Base-by-base conservation (phyloP, 441 rosid genomes). In the Pelargonium myrrhifolium region DNA sequence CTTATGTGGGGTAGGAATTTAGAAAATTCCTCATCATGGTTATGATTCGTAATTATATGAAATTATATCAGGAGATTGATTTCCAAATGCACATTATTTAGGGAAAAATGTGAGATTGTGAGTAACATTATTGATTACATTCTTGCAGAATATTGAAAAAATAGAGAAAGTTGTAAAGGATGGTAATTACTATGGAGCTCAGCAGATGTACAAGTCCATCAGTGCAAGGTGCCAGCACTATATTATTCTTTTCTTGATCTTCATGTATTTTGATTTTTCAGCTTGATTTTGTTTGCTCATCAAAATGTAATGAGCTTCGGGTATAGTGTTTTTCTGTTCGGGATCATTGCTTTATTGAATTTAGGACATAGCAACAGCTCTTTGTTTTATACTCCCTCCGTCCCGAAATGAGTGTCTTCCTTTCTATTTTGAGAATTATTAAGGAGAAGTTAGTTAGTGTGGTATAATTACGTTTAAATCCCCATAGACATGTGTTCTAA, bases 181-280 rank as follows among this genome's bases (percentile, higher is more conserved):
- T 61, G 96, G 97, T 53, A 87, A 93, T 79, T 78, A 5, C 78
- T 93, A 93, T 84, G 97, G 97, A 81, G 96, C 97, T 63, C 95
- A 89, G 37, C 96, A 93, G 89, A 93, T 91, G 92, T 93, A 88
- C 79, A 91, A 89, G 84, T 89, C 95, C 5, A 84, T 86, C 65
- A 83, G 92, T 73, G 87, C 95, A 31, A 82, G 98, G 99, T 92
- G 79, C 26, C 20, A 17, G 0, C 18, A 10, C 9, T 61, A 42
- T 47, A 22, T 35, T 17, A 37, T 28, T 61, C 1, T 8, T 31
- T 43, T 9, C 11, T 20, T 9, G 26, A 18, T 20, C 12, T 55
- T 55, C 61, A 2, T 58, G 15, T 58, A 21, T 20, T 43, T 43
- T 43, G 14, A 43, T 43, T 37, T 37, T 37, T 37, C 40, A 37